phyloP scores from a whole-genome alignment of 1,139 yeast genomes.

The Pichia sp. region DNA sequence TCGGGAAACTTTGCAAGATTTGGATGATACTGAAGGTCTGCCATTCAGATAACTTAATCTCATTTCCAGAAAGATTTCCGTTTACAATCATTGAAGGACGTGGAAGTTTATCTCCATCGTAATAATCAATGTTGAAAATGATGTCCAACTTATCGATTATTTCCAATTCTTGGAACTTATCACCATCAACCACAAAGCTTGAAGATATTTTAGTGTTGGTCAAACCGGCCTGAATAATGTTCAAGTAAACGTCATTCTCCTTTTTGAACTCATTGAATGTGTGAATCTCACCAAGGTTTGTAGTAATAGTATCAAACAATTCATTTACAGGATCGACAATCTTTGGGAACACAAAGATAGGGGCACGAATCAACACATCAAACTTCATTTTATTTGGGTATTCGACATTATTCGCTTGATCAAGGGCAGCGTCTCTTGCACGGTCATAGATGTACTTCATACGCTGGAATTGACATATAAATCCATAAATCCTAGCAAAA shows the following conservation, averaged over 20 bases:
- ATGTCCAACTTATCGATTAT: constrained; percentile 71
- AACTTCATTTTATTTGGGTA: constrained; percentile 62
- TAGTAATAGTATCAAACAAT: constrained; percentile 57
- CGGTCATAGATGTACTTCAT: constrained; percentile 86
- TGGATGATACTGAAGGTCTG: constrained; percentile 62
- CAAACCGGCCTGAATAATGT: constrained; percentile 61
- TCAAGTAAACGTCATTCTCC: constrained; percentile 33
- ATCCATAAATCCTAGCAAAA: constrained; percentile 59
- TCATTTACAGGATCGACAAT: constrained; percentile 40
- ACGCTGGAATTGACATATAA: constrained; percentile 67
- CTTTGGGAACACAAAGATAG: constrained; percentile 75
- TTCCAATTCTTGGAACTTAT: constrained; percentile 49
- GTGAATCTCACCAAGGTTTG: constrained; percentile 79
- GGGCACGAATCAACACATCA: constrained; percentile 71
- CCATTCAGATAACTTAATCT: constrained; percentile 67
- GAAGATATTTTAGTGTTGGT: constrained; percentile 67
- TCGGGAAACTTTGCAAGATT: constrained; percentile 53
- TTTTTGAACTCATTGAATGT: constrained; percentile 56
- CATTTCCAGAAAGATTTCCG: constrained; percentile 65
- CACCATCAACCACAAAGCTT: constrained; percentile 46
- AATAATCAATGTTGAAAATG: constrained; percentile 55
- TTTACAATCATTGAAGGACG: constrained; percentile 50
- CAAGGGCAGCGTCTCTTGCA: constrained; percentile 81
- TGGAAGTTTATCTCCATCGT: constrained; percentile 34
- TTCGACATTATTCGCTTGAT: constrained; percentile 63